Conservation (phyloP, 169 alveolate species). For the Perkinsus olseni region DNA sequence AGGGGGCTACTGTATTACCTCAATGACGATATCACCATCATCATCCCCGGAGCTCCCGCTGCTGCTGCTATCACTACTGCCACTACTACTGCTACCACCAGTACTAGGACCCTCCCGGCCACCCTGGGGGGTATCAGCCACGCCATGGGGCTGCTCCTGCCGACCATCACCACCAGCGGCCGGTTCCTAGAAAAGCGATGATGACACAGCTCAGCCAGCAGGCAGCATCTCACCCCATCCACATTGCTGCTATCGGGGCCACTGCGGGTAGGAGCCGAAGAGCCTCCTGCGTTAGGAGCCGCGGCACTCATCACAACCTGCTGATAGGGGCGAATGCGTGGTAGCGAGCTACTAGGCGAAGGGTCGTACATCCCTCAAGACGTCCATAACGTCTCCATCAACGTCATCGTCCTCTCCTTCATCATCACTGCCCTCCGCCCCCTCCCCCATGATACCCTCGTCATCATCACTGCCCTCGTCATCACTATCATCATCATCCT, state of each 20-base stretch:
- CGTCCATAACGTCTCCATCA: not conserved
- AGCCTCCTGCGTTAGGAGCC: not conserved
- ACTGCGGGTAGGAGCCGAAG: too few species aligned
- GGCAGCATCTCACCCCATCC: not conserved
- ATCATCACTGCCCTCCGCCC: not conserved
- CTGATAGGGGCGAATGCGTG: not conserved
- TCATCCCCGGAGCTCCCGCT: not conserved
- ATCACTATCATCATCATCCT: not conserved
- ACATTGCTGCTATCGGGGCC: too few species aligned
- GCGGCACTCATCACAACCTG: not conserved
- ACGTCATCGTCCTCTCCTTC: not conserved
- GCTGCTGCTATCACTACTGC: not conserved
- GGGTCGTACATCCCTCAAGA: not conserved
- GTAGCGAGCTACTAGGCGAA: not conserved
- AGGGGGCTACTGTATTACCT: not conserved
- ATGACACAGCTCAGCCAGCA: not conserved
- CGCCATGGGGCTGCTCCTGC: not conserved
- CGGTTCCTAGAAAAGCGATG: not conserved
- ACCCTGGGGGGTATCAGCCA: not conserved
- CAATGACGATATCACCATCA: not conserved
- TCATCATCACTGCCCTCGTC: not conserved
- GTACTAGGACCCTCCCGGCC: not conserved
- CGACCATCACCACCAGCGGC: not conserved
- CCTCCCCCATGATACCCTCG: not conserved
- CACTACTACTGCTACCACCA: not conserved